phyloP scores from a whole-genome alignment of 1,284 basidiomycete species.

The Leccinum pachyderme region DNA sequence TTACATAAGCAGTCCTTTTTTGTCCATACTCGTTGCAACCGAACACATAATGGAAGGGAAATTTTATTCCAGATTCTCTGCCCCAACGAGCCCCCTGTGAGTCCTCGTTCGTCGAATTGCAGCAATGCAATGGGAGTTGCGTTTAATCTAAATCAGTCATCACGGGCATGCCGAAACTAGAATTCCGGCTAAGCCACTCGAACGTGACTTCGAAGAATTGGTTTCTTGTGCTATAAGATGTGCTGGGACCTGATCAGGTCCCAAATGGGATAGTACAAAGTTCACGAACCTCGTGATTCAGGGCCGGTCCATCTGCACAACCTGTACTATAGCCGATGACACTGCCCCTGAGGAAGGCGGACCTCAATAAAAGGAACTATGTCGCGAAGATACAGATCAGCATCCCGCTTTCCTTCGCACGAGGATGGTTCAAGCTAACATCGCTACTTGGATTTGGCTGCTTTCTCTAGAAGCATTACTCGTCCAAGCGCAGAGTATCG shows the following conservation, averaged over 20 bases:
- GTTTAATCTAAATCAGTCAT: not conserved
- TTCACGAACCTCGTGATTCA: not conserved
- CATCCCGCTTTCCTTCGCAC: not conserved
- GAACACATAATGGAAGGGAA: not conserved
- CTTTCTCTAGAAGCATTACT: conserved; percentile 5
- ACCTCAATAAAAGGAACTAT: not conserved
- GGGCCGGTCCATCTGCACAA: not conserved
- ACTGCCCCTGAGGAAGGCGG: not conserved
- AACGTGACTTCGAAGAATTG: not conserved
- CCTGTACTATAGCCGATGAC: not conserved
- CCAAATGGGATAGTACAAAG: not conserved
- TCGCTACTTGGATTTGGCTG: conserved; percentile 15
- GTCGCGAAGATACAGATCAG: not conserved
- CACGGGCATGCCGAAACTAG: not conserved
- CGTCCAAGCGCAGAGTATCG: conserved; percentile 21
- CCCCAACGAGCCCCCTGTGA: not conserved
- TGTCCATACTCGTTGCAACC: not conserved
- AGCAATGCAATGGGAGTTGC: not conserved
- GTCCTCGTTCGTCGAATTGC: not conserved
- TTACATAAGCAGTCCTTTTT: not conserved
- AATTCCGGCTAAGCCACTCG: not conserved
- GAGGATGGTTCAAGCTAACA: not conserved
- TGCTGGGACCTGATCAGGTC: not conserved
- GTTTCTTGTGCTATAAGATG: not conserved
- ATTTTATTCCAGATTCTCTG: not conserved